Evolutionary conservation across 768 basidiomycete species (phyloP), one percentile per base, ranked within the genome.

Genomic region (Lactarius tabidus): DNA sequence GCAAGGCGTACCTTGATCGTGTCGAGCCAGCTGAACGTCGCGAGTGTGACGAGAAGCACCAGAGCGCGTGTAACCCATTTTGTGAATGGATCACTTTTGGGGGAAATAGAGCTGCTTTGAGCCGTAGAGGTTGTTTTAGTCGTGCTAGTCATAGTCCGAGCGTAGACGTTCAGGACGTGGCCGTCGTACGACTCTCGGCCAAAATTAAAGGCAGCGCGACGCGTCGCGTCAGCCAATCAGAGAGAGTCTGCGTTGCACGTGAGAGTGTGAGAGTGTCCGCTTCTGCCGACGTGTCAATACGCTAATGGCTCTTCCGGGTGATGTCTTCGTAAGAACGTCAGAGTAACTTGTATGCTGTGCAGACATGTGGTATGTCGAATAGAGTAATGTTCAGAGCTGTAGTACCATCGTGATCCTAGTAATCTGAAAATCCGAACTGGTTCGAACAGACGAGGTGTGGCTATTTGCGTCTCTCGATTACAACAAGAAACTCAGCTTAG

Each of bases 1-100:
- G 26, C 6, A 23, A 23, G 18, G 23, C 3, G 5, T 26, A 64
- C 69, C 51, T 70, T 70, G 63, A 70, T 70, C 33, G 53, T 63
- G 57, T 70, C 65, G 39, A 66, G 60, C 65, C 65, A 66, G 60
- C 60, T 66, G 52, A 62, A 62, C 14, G 60, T 58, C 48, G 65
- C 60, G 3, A 66, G 39, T 1, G 60, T 15, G 23, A 62, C 18
- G 51, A 66, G 20, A 10, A 66, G 57, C 17, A 62, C 28, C 10
- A 66, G 31, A 33, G 28, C 57, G 3, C 65, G 60, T 6, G 31
- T 59, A 6, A 14, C 65, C 65, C 65, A 66, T 38, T 45, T 66
- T n/a, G 65, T 62, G 7, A 66, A 52, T 20, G 65, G 51, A 17
- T 66, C 65, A 8, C 10, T n/a, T 33, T 59, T 66, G 36, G 20